A percentile compares a stretch with the other conserved stretches of the same genome.
Conservation (phyloP, 164 flowering plant genomes). For the Stephania japonica region DNA sequence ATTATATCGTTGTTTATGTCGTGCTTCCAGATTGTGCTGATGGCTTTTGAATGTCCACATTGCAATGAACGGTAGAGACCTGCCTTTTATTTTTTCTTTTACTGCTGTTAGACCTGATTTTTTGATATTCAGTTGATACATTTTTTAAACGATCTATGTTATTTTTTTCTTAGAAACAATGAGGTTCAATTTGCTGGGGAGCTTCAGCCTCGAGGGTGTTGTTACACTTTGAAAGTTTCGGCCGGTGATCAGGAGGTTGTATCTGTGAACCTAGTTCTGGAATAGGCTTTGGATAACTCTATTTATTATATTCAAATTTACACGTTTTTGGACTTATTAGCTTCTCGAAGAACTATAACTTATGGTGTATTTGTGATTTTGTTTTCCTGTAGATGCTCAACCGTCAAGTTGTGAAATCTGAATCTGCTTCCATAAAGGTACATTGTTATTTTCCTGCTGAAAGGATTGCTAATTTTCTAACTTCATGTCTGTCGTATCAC, state of each 20-base stretch:
- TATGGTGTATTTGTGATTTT: not conserved
- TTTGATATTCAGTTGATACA: not conserved
- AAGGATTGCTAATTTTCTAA: not conserved
- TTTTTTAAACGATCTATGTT: not conserved
- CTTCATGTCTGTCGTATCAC: not conserved
- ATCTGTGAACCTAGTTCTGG: not conserved
- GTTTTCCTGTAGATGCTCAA: slow-evolving; percentile 55
- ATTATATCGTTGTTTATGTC: not conserved
- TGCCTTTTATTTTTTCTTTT: not conserved
- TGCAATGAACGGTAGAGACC: slow-evolving; percentile 73
- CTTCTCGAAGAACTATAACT: not conserved
- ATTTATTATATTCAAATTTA: not conserved
- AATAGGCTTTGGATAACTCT: not conserved
- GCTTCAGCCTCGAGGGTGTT: slow-evolving; percentile 74
- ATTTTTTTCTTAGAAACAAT: slow-evolving; percentile 53
- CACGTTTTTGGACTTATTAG: not conserved
- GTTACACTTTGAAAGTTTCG: slow-evolving; percentile 43
- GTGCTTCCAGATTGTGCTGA: slow-evolving; percentile 63
- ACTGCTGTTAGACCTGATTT: not conserved
- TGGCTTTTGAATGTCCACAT: slow-evolving; percentile 92
- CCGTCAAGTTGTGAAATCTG: slow-evolving; percentile 94
- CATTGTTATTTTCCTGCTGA: not conserved
- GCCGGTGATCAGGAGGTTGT: slow-evolving; percentile 69
- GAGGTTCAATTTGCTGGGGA: slow-evolving; percentile 97
- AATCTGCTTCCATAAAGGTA: slow-evolving; percentile 93